Evolutionary conservation across 2,329 filamentous ascomycete genomes (phyloP), one percentile per base, ranked within the genome.

Genomic region (Penicillium sumatraense): DNA sequence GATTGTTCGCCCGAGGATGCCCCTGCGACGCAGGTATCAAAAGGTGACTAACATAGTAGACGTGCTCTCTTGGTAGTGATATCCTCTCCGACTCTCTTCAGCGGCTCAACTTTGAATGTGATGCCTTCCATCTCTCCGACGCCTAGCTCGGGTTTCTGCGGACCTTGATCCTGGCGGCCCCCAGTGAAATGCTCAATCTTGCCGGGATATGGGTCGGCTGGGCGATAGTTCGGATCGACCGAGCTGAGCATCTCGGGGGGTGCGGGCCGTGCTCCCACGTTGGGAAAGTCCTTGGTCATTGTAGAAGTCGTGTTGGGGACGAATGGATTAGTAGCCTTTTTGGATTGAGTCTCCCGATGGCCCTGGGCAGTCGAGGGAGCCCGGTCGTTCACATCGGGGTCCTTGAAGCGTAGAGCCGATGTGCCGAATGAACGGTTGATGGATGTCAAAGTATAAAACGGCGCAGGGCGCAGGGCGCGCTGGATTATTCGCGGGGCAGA

Each of bases 51-150:
- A 80, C 77, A 90, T 77, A 89, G 81, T 70, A 99, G 85, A 62
- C 95, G 87, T 36, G 95, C 93, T 65, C 93, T 87, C 86, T 89
- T 96, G 31, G 93, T 99, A 65, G 85, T 83, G 44, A 84, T 79
- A 77, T 95, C 90, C 77, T 99, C 95, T 67, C 92, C 92, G 8
- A 83, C 84, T 48, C 95, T 85, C 58, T 89, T 86, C 63, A 98
- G 77, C n/a, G 95, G 95, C 81, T 96, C 91, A 68, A 98, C 87
- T 73, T 86, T 89, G 78, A 98, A 96, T 55, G 85, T 84, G 60
- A 88, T 90, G 63, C 91, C 91, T 72, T 96, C 87, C 69, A 97
- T 86, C 81, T 97, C 91, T 70, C 91, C 92, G 67, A 95, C 90
- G 41, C 81, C 86, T 57, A 96, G 83, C 65, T 96, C 91, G 56